Evolutionary conservation across 495 filamentous ascomycete species (phyloP).

Genomic region (Umbilicaria muhlenbergii): DNA sequence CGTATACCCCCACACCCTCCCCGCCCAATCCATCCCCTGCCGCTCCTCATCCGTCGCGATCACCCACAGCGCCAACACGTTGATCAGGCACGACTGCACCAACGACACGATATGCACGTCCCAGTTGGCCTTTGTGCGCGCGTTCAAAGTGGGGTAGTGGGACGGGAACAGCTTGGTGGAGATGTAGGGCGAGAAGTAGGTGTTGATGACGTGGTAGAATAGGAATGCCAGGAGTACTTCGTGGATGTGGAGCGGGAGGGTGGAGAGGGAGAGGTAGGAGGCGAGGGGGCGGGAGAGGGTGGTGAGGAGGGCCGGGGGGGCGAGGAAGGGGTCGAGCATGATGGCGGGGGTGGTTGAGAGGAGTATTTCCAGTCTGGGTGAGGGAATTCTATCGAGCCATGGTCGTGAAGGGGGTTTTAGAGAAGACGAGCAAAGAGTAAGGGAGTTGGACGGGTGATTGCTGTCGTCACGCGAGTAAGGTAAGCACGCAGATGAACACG

Average conservation of each 20-base stretch:
- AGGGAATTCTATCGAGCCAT: too few relatives aligned
- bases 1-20: constrained; percentile 85
- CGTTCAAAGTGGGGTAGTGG: constrained; percentile 50
- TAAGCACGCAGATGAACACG: too few relatives aligned
- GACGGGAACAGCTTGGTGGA: constrained; percentile 54
- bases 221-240: constrained; percentile 62
- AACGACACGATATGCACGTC: constrained; percentile 91
- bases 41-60: constrained; percentile 70
- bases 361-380: too few relatives aligned
- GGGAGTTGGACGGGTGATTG: too few relatives aligned
- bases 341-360: background rate
- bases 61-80: constrained; percentile 61
- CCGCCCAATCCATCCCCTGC: constrained; percentile 47
- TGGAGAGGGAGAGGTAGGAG: constrained; percentile 39
- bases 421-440: too few relatives aligned
- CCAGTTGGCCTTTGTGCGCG: constrained; percentile 74
- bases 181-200: constrained; percentile 56
- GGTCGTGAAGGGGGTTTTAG: too few relatives aligned
- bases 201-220: constrained; percentile 64
- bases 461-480: too few relatives aligned
- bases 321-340: constrained; percentile 33
- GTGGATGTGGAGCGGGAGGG: constrained; percentile 74
- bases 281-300: constrained; percentile 28
- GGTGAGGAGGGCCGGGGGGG: constrained; percentile 28
- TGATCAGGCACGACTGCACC: constrained; percentile 73